These are phyloP conservation scores for Dioscorea zingiberensis DNA, from an alignment of 106 monocot species.

Conservation along the genomic window DNA sequence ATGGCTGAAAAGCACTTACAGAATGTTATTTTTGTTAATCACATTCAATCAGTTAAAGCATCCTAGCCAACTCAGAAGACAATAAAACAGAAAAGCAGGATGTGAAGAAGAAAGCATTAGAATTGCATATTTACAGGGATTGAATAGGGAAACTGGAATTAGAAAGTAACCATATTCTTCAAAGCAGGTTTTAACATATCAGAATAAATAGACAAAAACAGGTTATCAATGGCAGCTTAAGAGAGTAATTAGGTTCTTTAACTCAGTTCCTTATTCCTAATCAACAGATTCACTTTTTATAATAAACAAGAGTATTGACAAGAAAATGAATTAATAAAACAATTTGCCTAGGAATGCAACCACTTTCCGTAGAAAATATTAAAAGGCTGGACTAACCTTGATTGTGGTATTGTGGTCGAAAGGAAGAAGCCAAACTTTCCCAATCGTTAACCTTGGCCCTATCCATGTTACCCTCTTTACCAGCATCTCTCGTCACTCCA, in stretches of 20 bases:
- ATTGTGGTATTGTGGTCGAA: slow-evolving; percentile 74
- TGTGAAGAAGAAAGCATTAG: too few relatives aligned
- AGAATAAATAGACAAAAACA: not conserved
- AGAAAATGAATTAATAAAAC: not conserved
- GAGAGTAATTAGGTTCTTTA: not conserved
- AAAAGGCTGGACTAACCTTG: slow-evolving; percentile 8
- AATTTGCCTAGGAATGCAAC: not conserved
- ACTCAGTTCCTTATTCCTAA: not conserved
- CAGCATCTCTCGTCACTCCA: slow-evolving; percentile 9
- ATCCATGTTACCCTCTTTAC: slow-evolving; percentile 2
- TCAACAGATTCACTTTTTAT: not conserved
- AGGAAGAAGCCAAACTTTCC: slow-evolving; percentile 60
- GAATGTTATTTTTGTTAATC: too few relatives aligned
- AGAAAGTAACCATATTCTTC: not conserved
- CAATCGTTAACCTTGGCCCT: slow-evolving; percentile 31
- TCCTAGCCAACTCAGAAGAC: too few relatives aligned
- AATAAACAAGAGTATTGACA: not conserved
- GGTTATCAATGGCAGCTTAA: not conserved
- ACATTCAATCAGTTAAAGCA: too few relatives aligned
- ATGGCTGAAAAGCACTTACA: too few relatives aligned
- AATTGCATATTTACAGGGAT: too few relatives aligned
- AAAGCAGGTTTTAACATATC: not conserved
- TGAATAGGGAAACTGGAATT: too few relatives aligned
- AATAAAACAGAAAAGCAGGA: too few relatives aligned
- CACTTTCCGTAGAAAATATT: not conserved